A percentile compares a stretch with the other conserved stretches of the same genome.
phyloP scores from a whole-genome alignment of 257 asterid species.

The Thymus mandschuricus region DNA sequence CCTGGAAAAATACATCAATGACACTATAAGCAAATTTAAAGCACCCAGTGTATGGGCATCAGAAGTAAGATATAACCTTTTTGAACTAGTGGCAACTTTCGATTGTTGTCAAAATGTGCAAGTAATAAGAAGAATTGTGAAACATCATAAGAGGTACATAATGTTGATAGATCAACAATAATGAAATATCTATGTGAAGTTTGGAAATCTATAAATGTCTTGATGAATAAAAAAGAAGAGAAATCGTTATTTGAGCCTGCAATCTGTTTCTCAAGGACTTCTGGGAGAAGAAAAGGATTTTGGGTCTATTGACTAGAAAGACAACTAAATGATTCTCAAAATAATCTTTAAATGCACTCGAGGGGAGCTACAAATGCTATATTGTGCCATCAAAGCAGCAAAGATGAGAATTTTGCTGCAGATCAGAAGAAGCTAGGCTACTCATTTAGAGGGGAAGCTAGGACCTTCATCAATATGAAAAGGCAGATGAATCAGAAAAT shows the following conservation, averaged over 20 bases:
- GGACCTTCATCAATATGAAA: not conserved
- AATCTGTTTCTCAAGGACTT: not conserved
- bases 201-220: not conserved
- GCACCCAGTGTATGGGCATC: not conserved
- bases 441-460: not conserved
- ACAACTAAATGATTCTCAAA: not conserved
- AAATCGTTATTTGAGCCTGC: not conserved
- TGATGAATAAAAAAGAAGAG: not conserved
- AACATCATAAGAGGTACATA: not conserved
- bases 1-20: conserved; percentile 48
- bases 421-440: not conserved
- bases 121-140: not conserved
- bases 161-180: not conserved
- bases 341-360: not conserved
- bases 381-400: not conserved
- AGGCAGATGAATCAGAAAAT: not conserved
- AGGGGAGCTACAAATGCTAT: not conserved
- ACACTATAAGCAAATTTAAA: not conserved
- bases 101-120: not conserved
- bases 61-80: not conserved
- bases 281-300: not conserved
- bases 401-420: not conserved
- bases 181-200: not conserved
- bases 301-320: not conserved
- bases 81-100: not conserved